Base-by-base conservation (phyloP, 129 eudicot species). In the Scalesia atractyloides region DNA sequence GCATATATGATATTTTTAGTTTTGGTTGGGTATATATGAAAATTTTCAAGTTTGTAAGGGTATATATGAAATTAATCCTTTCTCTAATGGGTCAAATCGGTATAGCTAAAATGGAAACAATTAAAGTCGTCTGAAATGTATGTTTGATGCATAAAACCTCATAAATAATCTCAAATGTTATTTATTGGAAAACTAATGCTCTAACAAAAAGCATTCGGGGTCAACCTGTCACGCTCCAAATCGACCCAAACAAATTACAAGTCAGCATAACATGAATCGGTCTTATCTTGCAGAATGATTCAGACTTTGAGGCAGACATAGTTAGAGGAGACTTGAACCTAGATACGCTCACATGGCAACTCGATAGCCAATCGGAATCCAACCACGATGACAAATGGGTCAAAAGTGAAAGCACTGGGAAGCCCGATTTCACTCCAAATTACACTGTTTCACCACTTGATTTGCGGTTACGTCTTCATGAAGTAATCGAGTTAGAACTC, bases 361-460 rank as follows among this genome's bases (percentile, higher is more conserved):
- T 33, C 52, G 71, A 75, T 73, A 67, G 64, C 46, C 57, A 53
- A 64, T 62, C 88, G 2, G 88, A 85, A 41, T 75, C 83, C 24
- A 86, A 74, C 60, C 64, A 58, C 15, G 36, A 22, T 15, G 76
- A 69, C 73, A 52, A 80, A 41, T 70, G 65, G 52, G 76, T 43
- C 65, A 64, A 82, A 56, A 82, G 81, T 50, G 80, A 73, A 46
- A 82, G 64, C 53, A 12, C 72, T 10, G 26, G 62, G 30, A 54
- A 62, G 58, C 82, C 37, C 15, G 7, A 39, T 49, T 62, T 62
- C 73, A 78, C 80, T 72, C 79, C 84, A 59, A 79, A 86, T 60
- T 86, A 86, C 30, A 70, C 84, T 4, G 92, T 89, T 82, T 89
- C 87, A 37, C 77, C 96, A 9, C 66, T 82, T 64, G 87, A 86